Conservation (phyloP, 192 early-diverging fungal genomes). For the Mortierella claussenii region DNA sequence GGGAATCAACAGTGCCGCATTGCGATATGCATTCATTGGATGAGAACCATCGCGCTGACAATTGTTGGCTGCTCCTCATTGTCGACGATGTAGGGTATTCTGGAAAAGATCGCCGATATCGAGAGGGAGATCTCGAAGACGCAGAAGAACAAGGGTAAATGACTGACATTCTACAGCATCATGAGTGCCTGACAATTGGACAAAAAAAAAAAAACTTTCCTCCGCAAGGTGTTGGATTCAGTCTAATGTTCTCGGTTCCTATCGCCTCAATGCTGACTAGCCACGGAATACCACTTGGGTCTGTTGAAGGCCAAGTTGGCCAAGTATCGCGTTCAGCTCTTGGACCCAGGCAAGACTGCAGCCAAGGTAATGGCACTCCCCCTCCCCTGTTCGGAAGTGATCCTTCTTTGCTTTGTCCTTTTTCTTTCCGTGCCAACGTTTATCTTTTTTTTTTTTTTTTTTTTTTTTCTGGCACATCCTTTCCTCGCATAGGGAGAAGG, state of each 20-base stretch:
- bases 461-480: background rate
- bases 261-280: conserved; percentile 55
- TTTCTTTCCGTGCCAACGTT: background rate
- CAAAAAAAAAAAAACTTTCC: background rate
- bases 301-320: conserved; percentile 97
- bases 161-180: no score
- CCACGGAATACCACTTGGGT: conserved; percentile 98
- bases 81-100: conserved; percentile 76
- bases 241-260: background rate
- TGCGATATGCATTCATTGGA: no score
- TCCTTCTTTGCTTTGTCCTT: conserved; percentile 21
- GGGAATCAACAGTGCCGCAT: no score
- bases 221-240: no score
- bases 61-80: no score
- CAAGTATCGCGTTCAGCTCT: conserved; percentile 78
- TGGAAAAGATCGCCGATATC: conserved; percentile 92
- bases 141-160: conserved; percentile 96
- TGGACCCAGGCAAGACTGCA: conserved; percentile 75
- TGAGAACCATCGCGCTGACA: no score
- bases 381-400: no score
- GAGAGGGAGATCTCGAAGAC: conserved; percentile 92
- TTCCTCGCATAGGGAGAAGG: conserved; percentile 75
- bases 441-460: background rate
- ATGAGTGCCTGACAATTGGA: background rate
- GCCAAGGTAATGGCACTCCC: conserved; percentile 33